phyloP scores from a whole-genome alignment of 441 rosid species.

The Iberis amara region DNA sequence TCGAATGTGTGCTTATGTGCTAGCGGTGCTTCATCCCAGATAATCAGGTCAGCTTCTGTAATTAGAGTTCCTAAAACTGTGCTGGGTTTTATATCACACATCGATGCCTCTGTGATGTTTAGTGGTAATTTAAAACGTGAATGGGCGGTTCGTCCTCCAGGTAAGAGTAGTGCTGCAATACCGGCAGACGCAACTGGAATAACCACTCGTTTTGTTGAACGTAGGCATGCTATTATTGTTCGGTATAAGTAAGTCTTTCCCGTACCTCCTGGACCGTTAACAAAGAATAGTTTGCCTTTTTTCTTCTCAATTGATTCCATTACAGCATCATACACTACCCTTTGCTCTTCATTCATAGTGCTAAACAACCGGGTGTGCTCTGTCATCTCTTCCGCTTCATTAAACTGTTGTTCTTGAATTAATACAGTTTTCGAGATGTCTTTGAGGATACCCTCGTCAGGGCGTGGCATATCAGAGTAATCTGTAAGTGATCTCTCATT shows the following conservation, averaged over 20 bases:
- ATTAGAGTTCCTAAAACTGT: too few species aligned
- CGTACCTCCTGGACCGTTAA: neutral
- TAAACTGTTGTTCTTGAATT: too few species aligned
- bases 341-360: neutral
- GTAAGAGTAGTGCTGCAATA: neutral
- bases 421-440: neutral
- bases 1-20: neutral
- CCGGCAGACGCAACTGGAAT: neutral
- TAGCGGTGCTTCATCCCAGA: too few species aligned
- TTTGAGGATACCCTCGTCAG: neutral
- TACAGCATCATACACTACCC: neutral
- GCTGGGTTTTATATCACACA: too few species aligned
- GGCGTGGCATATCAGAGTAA: constrained; percentile 1
- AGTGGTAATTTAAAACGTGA: too few species aligned
- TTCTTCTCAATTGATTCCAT: neutral
- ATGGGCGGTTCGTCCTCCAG: neutral
- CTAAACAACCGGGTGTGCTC: too few species aligned
- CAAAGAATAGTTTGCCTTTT: neutral
- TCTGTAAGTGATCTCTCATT: neutral
- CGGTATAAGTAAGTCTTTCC: neutral
- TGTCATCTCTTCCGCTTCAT: too few species aligned
- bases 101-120: too few species aligned
- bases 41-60: too few species aligned
- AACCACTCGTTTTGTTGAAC: neutral
- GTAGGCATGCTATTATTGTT: neutral